A percentile compares a stretch with the other conserved stretches of the same genome.
Evolutionary conservation across 1,139 yeast genomes (phyloP).

Genomic region (Zygotorulaspora mrakii): DNA sequence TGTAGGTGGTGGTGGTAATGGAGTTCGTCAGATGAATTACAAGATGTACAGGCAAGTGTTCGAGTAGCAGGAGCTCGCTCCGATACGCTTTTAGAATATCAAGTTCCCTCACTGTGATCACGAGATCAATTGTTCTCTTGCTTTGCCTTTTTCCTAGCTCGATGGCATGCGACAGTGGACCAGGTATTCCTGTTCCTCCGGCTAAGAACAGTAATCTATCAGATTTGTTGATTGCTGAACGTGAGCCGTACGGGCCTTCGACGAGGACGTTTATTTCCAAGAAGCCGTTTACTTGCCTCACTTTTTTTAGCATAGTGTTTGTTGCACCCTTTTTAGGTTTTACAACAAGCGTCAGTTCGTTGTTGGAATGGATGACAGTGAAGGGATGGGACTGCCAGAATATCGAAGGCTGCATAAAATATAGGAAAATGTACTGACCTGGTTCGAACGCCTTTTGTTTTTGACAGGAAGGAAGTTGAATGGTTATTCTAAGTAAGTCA

Average conservation of each 20-base stretch:
- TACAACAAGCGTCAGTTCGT: conserved; percentile 43
- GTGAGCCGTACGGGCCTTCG: conserved; percentile 63
- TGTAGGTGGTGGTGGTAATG: conserved; percentile 8
- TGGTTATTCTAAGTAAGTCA: conserved; percentile 36
- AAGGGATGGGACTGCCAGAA: conserved; percentile 78
- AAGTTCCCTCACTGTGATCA: conserved; percentile 47
- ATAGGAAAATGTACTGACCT: conserved; percentile 33
- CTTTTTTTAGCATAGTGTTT: conserved; percentile 35
- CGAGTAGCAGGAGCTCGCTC: conserved; percentile 38
- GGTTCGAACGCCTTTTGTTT: conserved; percentile 31
- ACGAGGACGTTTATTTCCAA: conserved; percentile 40
- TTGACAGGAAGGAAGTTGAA: conserved; percentile 31
- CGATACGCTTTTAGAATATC: conserved; percentile 34
- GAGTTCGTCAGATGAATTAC: conserved; percentile 23
- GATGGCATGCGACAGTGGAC: conserved; percentile 40
- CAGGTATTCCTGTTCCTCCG: conserved; percentile 78
- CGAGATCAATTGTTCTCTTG: conserved; percentile 45
- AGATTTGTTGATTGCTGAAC: conserved; percentile 52
- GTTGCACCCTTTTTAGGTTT: conserved; percentile 49
- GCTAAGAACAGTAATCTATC: conserved; percentile 54
- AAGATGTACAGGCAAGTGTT: conserved; percentile 40
- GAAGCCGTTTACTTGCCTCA: conserved; percentile 25
- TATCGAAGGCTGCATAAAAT: conserved; percentile 34
- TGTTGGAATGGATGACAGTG: conserved; percentile 44
- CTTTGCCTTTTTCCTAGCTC: conserved; percentile 19